These are phyloP conservation scores for Monosporozyma yasuniensis DNA, from an alignment of 805 yeast species.

Conservation along the genomic window DNA sequence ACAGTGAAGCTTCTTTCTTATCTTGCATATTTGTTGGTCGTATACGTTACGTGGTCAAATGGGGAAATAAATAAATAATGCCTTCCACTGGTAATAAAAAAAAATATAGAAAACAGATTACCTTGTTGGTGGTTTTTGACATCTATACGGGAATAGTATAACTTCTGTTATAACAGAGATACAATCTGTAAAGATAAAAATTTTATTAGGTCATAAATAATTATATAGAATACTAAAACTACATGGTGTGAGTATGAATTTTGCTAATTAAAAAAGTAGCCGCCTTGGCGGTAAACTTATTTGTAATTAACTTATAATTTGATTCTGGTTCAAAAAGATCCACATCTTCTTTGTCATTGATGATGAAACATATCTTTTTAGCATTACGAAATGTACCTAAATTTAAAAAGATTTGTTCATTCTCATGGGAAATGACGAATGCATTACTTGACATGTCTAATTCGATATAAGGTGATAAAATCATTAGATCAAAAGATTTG, in stretches of 20 bases:
- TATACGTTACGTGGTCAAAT: no score
- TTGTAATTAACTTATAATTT: not conserved
- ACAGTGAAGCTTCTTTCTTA: no score
- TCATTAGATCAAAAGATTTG: slow-evolving; percentile 45
- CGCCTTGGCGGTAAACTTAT: not conserved
- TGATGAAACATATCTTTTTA: not conserved
- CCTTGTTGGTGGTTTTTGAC: no score
- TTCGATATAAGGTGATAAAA: not conserved
- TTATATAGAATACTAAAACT: not conserved
- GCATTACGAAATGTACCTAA: not conserved
- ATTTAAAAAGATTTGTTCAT: not conserved
- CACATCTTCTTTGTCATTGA: not conserved
- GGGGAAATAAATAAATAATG: no score
- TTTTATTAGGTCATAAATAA: no score
- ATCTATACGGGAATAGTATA: no score
- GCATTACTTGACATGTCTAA: not conserved
- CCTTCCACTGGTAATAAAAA: no score
- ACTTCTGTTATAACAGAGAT: no score
- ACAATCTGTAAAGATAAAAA: no score
- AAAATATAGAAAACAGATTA: no score
- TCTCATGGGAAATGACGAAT: not conserved
- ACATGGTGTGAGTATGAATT: not conserved
- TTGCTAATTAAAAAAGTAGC: not conserved
- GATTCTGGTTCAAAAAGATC: not conserved
- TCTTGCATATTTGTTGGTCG: no score